phyloP scores from a whole-genome alignment of 176 grass and related monocot species.

The Ananas comosus region DNA sequence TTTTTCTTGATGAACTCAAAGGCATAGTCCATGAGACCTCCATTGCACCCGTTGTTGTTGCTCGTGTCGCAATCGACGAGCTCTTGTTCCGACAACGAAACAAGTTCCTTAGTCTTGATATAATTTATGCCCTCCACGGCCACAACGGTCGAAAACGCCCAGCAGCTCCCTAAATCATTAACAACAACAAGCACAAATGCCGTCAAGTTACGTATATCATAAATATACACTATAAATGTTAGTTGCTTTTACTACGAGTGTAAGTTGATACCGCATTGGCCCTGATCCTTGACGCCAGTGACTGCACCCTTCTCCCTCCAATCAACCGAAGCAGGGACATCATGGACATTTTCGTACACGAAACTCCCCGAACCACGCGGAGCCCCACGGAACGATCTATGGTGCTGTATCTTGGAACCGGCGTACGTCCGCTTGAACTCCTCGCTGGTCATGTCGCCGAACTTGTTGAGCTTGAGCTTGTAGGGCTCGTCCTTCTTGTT shows the following conservation, averaged over 20 bases:
- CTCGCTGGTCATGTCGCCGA: slow-evolving; percentile 53
- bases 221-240: background rate
- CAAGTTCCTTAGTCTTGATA: slow-evolving; percentile 36
- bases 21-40: slow-evolving; percentile 72
- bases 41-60: slow-evolving; percentile 43
- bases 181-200: background rate
- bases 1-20: slow-evolving; percentile 63
- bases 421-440: slow-evolving; percentile 50
- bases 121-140: slow-evolving; percentile 71
- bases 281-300: slow-evolving; percentile 58
- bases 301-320: slow-evolving; percentile 54
- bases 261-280: slow-evolving; percentile 37
- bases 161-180: slow-evolving; percentile 38
- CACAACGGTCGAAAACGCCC: slow-evolving; percentile 62
- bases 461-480: slow-evolving; percentile 69
- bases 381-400: slow-evolving; percentile 4
- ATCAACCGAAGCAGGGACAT: slow-evolving; percentile 40
- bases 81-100: slow-evolving; percentile 72
- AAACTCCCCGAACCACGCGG: slow-evolving; percentile 23
- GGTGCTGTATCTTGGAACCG: slow-evolving; percentile 26
- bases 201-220: background rate
- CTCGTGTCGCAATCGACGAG: slow-evolving; percentile 63
- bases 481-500: slow-evolving; percentile 52
- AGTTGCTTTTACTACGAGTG: background rate
- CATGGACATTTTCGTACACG: slow-evolving; percentile 27